Conservation (phyloP, 768 basidiomycete genomes). For the Boletus speciosus region DNA sequence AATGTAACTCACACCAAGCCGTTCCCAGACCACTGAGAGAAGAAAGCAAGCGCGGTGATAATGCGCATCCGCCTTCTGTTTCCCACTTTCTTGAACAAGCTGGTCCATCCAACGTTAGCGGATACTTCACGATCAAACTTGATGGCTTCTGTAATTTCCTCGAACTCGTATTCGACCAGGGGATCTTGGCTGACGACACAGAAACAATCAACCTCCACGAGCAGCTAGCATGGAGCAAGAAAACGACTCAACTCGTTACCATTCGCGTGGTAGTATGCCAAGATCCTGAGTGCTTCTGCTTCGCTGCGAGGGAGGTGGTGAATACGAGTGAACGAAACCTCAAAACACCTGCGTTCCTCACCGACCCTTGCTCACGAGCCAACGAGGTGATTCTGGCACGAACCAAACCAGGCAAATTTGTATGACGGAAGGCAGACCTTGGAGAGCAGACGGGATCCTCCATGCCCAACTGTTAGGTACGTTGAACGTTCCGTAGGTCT, state of each 20-base stretch:
- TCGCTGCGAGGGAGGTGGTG: conserved; percentile 19
- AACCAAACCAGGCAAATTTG: conserved; percentile 13
- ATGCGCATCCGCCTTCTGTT: conserved; percentile 42
- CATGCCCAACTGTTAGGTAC: conserved; percentile 15
- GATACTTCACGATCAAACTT: conserved; percentile 40
- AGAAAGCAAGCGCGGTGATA: conserved; percentile 47
- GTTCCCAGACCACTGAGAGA: conserved; percentile 57
- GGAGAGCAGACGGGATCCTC: conserved; percentile 16
- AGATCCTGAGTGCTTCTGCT: conserved; percentile 31
- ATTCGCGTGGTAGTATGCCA: conserved; percentile 41
- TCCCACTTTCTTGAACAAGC: conserved; percentile 45
- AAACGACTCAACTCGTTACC: conserved; percentile 30
- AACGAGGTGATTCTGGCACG: conserved; percentile 40
- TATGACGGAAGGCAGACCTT: conserved; percentile 10
- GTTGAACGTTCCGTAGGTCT: conserved; percentile 19
- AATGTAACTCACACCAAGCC: conserved; percentile 35
- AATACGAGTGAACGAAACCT: neutral
- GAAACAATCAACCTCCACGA: neutral
- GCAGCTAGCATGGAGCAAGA: neutral
- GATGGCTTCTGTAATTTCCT: conserved; percentile 60
- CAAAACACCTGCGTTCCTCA: conserved; percentile 1
- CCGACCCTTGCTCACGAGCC: conserved; percentile 28
- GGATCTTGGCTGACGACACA: neutral
- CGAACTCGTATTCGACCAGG: conserved; percentile 52
- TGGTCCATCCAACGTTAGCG: conserved; percentile 42